These are phyloP conservation scores for Corinectria fuckeliana DNA, from an alignment of 2,329 filamentous ascomycete genomes.

Conservation along the genomic window DNA sequence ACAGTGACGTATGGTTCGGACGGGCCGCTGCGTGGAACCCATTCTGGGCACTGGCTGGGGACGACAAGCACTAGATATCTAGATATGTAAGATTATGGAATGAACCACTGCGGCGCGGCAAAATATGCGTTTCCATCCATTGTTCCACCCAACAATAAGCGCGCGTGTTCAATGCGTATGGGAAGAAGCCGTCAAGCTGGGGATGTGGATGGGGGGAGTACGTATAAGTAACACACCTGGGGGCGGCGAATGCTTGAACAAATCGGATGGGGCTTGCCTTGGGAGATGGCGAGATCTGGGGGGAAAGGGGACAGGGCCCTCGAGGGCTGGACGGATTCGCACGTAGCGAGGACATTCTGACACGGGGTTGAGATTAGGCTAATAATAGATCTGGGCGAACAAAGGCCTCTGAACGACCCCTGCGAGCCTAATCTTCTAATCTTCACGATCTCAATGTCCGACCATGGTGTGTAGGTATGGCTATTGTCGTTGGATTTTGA, in stretches of 20 bases:
- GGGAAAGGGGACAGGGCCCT: neutral
- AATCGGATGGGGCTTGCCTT: neutral
- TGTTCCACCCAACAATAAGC: neutral
- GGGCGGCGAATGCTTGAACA: neutral
- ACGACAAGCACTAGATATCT: constrained; percentile 1
- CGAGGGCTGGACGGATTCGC: neutral
- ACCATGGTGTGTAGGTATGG: neutral
- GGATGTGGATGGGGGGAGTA: constrained; percentile 14
- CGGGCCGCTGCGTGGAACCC: neutral
- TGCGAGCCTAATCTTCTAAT: neutral
- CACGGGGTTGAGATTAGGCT: neutral
- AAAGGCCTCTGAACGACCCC: neutral
- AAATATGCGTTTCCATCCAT: neutral
- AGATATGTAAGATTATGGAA: constrained; percentile 1
- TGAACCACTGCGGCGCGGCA: no score
- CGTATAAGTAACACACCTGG: constrained; percentile 10
- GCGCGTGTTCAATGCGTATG: neutral
- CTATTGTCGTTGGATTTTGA: constrained; percentile 5
- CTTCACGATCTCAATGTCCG: neutral
- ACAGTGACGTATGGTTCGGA: constrained; percentile 29
- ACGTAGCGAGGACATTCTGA: no score
- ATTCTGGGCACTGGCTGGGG: neutral
- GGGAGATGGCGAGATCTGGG: neutral
- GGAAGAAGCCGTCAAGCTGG: neutral
- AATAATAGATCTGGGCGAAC: neutral